phyloP scores from a whole-genome alignment of 2,329 filamentous ascomycete genomes.

The Graphilbum sp. region DNA sequence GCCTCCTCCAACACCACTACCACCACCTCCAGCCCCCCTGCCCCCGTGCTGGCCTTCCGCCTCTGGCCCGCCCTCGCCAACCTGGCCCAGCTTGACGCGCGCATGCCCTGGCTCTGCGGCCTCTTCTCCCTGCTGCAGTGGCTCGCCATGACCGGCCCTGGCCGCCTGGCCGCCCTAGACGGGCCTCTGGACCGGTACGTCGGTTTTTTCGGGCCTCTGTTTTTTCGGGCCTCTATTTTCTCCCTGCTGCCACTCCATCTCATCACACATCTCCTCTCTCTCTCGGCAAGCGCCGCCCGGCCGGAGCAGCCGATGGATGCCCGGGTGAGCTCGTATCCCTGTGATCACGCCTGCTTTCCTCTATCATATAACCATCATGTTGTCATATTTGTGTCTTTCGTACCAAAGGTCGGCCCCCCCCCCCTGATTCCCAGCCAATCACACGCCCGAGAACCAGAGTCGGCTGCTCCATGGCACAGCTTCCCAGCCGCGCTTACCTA shows the following conservation, averaged over 20 bases:
- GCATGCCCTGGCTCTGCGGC: conserved; percentile 85
- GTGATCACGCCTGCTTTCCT: too few species aligned
- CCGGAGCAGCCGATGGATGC: too few species aligned
- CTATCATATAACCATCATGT: too few species aligned
- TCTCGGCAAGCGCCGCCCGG: too few species aligned
- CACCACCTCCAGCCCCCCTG: conserved; percentile 10
- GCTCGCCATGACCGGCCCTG: conserved; percentile 55
- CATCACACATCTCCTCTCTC: neutral
- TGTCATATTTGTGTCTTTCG: too few species aligned
- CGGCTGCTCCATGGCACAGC: too few species aligned
- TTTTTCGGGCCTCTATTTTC: neutral
- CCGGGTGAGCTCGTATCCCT: too few species aligned
- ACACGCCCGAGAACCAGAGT: too few species aligned
- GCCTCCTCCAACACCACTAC: neutral
- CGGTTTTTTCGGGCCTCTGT: neutral
- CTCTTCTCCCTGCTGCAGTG: conserved; percentile 61
- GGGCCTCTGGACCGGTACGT: conserved; percentile 70
- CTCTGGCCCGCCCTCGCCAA: conserved; percentile 59
- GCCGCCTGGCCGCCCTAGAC: conserved; percentile 56
- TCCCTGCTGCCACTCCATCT: neutral
- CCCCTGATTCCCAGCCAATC: too few species aligned
- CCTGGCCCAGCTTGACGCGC: conserved; percentile 54
- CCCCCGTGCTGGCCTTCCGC: conserved; percentile 60
- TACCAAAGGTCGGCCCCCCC: too few species aligned
- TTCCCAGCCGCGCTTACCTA: too few species aligned